Evolutionary conservation across 2,329 filamentous ascomycete species (phyloP).

Genomic region (Xylaria sp.): DNA sequence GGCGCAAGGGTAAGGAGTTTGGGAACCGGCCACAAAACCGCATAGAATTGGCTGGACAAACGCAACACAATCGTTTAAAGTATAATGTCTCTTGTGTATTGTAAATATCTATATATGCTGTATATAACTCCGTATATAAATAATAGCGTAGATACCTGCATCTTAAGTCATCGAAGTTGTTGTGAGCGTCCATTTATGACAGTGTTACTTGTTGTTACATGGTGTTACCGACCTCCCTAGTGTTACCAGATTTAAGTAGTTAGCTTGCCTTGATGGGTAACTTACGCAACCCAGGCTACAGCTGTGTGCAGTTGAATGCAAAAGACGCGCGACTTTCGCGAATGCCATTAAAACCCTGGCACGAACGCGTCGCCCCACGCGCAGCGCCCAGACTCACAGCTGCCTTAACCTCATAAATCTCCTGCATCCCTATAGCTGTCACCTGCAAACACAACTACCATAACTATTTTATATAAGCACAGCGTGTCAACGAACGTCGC

Average conservation of each 20-base stretch:
- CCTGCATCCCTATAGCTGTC: conserved; percentile 14
- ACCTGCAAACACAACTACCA: neutral
- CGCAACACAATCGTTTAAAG: conserved; percentile 42
- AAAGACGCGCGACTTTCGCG: conserved; percentile 38
- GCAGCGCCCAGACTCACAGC: conserved; percentile 10
- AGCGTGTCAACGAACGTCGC: conserved; percentile 10
- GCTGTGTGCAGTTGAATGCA: conserved; percentile 20
- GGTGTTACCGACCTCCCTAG: no score
- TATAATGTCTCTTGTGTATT: conserved; percentile 42
- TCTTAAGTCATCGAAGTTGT: neutral
- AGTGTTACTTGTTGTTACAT: no score
- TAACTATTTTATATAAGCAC: conserved; percentile 12
- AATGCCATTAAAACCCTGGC: conserved; percentile 37
- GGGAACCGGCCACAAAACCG: conserved; percentile 15
- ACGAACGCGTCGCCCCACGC: conserved; percentile 38
- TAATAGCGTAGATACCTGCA: conserved; percentile 24
- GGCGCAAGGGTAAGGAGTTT: conserved; percentile 27
- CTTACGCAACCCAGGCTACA: neutral
- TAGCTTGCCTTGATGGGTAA: no score
- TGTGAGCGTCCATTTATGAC: neutral
- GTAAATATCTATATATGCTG: conserved; percentile 35
- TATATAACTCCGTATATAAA: conserved; percentile 35
- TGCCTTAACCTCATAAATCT: conserved; percentile 30
- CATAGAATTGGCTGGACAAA: conserved; percentile 26
- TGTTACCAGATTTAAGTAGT: no score